These are phyloP conservation scores for Eucalyptus sp. DNA, from an alignment of 345 rosid species.

Conservation along the genomic window DNA sequence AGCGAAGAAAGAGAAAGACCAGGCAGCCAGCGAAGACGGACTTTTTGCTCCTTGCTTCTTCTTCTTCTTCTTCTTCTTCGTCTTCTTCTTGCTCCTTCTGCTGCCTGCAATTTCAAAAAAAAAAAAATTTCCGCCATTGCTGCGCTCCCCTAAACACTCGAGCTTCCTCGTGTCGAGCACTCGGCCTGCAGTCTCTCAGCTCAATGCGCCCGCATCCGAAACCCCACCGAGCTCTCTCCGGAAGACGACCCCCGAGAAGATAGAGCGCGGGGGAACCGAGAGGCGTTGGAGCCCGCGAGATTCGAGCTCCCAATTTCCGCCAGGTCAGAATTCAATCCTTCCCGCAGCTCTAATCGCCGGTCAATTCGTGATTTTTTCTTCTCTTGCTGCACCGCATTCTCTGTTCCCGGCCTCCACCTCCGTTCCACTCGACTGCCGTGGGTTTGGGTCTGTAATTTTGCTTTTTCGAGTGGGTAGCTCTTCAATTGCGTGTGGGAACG, in stretches of 20 bases:
- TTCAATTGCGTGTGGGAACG: background rate
- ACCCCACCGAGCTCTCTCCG: background rate
- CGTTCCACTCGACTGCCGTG: background rate
- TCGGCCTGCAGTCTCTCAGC: background rate
- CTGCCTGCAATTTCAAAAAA: background rate
- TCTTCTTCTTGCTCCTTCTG: background rate
- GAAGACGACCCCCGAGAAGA: background rate
- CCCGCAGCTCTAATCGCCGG: background rate
- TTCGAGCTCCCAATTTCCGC: background rate
- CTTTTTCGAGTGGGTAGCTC: background rate
- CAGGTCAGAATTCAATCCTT: background rate
- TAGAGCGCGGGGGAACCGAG: background rate
- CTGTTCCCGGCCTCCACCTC: background rate
- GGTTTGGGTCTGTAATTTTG: background rate
- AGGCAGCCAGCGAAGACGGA: background rate
- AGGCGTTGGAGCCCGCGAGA: background rate
- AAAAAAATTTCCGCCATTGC: background rate
- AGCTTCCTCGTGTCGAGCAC: background rate
- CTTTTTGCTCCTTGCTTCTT: background rate
- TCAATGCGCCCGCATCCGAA: background rate
- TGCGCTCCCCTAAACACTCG: background rate
- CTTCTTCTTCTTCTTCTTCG: background rate
- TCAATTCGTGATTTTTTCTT: background rate
- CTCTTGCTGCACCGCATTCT: background rate
- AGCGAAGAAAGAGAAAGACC: background rate